These are phyloP conservation scores for Quambalaria eucalypti DNA, from an alignment of 1,284 basidiomycete genomes.

Conservation along the genomic window DNA sequence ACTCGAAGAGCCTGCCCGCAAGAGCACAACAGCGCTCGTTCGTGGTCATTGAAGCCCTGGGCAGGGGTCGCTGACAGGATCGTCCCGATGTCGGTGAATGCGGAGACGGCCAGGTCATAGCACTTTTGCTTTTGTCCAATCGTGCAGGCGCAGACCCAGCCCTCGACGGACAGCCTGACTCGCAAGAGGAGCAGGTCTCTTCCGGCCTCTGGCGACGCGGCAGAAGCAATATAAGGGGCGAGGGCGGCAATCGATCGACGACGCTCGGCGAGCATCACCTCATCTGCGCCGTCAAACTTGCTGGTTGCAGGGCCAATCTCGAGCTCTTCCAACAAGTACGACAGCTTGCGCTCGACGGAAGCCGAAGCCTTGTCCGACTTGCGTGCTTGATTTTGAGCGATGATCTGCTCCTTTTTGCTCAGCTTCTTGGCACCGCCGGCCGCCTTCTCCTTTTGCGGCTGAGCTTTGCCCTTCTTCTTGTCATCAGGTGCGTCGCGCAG, in stretches of 20 bases:
- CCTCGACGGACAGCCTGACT: not conserved
- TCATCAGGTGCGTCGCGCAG: not conserved
- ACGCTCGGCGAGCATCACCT: not conserved
- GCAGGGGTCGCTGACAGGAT: not conserved
- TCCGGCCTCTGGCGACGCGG: not conserved
- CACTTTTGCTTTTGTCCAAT: not conserved
- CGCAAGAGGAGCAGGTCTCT: not conserved
- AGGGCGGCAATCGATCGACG: not conserved
- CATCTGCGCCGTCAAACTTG: not conserved
- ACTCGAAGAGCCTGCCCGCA: not conserved
- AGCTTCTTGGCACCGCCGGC: not conserved
- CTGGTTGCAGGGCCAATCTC: not conserved
- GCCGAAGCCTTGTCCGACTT: slow-evolving; percentile 1
- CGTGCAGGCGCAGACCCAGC: not conserved
- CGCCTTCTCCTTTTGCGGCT: not conserved
- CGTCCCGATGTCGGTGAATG: not conserved
- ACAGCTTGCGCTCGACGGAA: not conserved
- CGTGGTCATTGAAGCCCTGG: not conserved
- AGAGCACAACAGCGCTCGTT: not conserved
- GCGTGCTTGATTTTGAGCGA: not conserved
- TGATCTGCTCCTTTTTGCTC: slow-evolving; percentile 1
- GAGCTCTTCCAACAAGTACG: not conserved
- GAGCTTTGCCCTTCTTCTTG: not conserved
- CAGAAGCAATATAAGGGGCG: not conserved
- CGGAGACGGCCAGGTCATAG: not conserved